Evolutionary conservation across 1,284 basidiomycete genomes (phyloP), one percentile per base, ranked within the genome.

Genomic region (Cutaneotrichosporon sp.): DNA sequence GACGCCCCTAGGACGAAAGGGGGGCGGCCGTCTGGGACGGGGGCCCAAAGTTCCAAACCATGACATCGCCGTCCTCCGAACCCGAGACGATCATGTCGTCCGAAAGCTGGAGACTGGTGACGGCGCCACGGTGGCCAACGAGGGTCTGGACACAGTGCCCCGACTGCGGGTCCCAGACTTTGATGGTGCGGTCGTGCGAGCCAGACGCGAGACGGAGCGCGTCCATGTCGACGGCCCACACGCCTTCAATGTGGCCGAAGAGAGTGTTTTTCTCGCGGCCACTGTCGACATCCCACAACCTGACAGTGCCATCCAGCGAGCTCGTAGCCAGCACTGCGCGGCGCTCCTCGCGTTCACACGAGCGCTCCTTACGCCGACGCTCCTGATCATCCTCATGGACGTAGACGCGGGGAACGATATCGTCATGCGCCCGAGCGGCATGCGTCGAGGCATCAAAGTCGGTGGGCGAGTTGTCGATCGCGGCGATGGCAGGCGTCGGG

Each of bases 51-150:
- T 80, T 85, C 89, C 90, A 92, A 27, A 91, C 62, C 62, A 72
- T 70, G 16, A 74, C 65, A 52, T 68, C 70, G 14, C 70, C 68
- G 51, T 72, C 72, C 46, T 71, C 70, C 61, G 89, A 88, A 3
- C 93, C 94, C 26, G 90, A 92, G 6, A 97, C 84, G 54, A 97
- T 89, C 77, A 93, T 93, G 73, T 97, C 93, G 71, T 97, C 94
- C 1, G 88, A 89, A 3, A 98, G 80, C 27, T 84, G 86, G 31
- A 97, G 78, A 63, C 90, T 90, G 17, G 90, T 97, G 43, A 97
- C 92, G 3, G 94, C 90, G 26, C 89, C 92, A 43, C 90, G 82
- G 71, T 98, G 96, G 2, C 93, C 94, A 17, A 96, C 88, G 5
- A 98, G 80, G 2, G 96, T 98, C 47, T 89, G 82, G 17, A 86